Evolutionary conservation across 331 rosid genomes (phyloP).

Genomic region (Quercus tomentella): DNA sequence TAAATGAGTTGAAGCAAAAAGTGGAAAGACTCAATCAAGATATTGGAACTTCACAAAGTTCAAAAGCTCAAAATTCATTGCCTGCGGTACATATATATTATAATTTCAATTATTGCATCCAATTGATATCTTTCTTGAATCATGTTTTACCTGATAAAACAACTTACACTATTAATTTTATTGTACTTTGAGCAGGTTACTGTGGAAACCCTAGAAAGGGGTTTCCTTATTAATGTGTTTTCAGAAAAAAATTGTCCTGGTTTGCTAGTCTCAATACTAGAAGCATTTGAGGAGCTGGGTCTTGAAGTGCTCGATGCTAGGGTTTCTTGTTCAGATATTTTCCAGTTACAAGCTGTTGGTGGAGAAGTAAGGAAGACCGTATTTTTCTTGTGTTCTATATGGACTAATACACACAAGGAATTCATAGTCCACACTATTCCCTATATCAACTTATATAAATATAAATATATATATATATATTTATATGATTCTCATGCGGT

Average conservation of each 20-base stretch:
- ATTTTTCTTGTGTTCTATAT: neutral
- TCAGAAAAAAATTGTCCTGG: constrained; percentile 65
- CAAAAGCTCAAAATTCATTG: constrained; percentile 30
- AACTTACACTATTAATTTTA: neutral
- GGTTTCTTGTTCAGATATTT: constrained; percentile 81
- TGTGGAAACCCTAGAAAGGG: constrained; percentile 68
- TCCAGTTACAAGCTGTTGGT: constrained; percentile 77
- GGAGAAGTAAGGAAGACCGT: constrained; percentile 55
- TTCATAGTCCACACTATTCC: neutral
- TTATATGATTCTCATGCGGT: neutral
- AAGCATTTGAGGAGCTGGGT: constrained; percentile 76
- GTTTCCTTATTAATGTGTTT: constrained; percentile 65
- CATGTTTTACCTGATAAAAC: neutral
- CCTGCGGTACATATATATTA: constrained; percentile 39
- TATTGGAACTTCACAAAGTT: constrained; percentile 28
- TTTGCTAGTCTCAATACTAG: constrained; percentile 59
- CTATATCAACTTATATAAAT: too few species aligned
- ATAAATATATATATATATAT: neutral
- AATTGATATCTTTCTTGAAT: neutral
- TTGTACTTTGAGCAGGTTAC: constrained; percentile 42
- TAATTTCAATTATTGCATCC: neutral
- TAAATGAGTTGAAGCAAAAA: constrained; percentile 62
- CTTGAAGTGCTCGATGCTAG: constrained; percentile 89
- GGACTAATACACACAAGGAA: neutral
- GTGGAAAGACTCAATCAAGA: constrained; percentile 47